These are phyloP conservation scores for Thermochaetoides thermophila DNA, from an alignment of 495 filamentous ascomycete genomes.

Conservation along the genomic window DNA sequence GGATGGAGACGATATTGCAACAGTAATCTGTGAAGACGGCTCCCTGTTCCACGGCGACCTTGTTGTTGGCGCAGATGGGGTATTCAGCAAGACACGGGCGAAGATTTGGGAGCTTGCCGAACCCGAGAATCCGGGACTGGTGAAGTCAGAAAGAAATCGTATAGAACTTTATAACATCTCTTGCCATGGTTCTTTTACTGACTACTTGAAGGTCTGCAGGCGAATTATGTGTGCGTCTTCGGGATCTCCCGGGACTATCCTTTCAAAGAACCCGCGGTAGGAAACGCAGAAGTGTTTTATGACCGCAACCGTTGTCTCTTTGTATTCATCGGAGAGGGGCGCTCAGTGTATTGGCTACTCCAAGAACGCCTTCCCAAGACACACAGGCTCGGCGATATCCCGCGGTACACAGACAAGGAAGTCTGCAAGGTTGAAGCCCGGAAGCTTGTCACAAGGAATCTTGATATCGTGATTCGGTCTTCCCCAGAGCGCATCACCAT, in stretches of 20 bases:
- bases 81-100: conserved; percentile 30
- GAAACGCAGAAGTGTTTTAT: conserved; percentile 10
- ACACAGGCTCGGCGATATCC: conserved; percentile 3
- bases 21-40: conserved; percentile 20
- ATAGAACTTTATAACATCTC: neutral
- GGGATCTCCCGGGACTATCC: conserved; percentile 12
- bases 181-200: neutral
- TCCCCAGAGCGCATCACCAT: conserved; percentile 10
- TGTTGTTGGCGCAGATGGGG: conserved; percentile 31
- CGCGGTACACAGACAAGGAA: conserved; percentile 23
- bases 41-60: conserved; percentile 24
- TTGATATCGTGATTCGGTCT: conserved; percentile 16
- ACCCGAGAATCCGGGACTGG: neutral
- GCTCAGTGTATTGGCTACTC: conserved; percentile 24
- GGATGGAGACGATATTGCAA: conserved; percentile 4
- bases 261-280: conserved; percentile 6
- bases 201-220: conserved; percentile 3
- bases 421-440: conserved; percentile 20
- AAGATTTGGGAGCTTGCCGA: conserved; percentile 22
- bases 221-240: conserved; percentile 25
- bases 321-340: conserved; percentile 11
- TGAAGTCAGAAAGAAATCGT: conserved; percentile 8
- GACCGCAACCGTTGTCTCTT: conserved; percentile 13
- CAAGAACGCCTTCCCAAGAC: conserved; percentile 8
- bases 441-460: conserved; percentile 14